These are phyloP conservation scores for Blastobotrys attinorum DNA, from an alignment of 805 yeast genomes.

Conservation along the genomic window DNA sequence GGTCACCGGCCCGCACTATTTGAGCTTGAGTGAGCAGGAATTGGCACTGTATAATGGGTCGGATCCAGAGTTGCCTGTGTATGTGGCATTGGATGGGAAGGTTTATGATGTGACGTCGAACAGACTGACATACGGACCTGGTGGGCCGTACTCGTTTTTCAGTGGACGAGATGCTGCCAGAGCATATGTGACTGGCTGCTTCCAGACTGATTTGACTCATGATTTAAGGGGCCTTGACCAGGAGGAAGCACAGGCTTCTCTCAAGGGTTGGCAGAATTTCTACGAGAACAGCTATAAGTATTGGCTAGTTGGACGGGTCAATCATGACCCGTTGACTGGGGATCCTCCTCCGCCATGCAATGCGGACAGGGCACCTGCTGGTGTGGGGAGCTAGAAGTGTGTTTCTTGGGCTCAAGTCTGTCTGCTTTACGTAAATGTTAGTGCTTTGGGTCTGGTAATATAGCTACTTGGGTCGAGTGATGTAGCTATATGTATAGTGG, in stretches of 20 bases:
- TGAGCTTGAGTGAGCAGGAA: conserved; percentile 36
- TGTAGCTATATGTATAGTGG: no score
- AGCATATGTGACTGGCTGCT: conserved; percentile 66
- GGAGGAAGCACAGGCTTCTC: conserved; percentile 32
- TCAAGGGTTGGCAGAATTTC: conserved; percentile 47
- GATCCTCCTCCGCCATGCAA: conserved; percentile 46
- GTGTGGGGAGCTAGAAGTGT: not conserved
- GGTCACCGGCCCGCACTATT: conserved; percentile 1
- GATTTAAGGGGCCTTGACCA: conserved; percentile 56
- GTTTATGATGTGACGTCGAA: conserved; percentile 57
- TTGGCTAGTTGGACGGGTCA: conserved; percentile 56
- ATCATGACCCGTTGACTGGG: conserved; percentile 37
- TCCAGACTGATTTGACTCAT: conserved; percentile 51
- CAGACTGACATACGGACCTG: conserved; percentile 47
- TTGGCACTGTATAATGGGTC: conserved; percentile 46
- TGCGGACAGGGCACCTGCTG: conserved; percentile 5
- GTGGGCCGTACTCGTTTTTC: conserved; percentile 47
- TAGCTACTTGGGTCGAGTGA: no score
- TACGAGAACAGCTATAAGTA: conserved; percentile 40
- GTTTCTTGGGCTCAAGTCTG: no score
- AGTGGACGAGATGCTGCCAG: conserved; percentile 64
- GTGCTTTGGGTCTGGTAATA: no score
- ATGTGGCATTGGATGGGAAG: conserved; percentile 49
- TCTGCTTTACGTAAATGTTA: no score
- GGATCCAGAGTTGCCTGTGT: conserved; percentile 42